Base-by-base conservation (phyloP, 352 stramenopile species). In the Pythium brachiatum region DNA sequence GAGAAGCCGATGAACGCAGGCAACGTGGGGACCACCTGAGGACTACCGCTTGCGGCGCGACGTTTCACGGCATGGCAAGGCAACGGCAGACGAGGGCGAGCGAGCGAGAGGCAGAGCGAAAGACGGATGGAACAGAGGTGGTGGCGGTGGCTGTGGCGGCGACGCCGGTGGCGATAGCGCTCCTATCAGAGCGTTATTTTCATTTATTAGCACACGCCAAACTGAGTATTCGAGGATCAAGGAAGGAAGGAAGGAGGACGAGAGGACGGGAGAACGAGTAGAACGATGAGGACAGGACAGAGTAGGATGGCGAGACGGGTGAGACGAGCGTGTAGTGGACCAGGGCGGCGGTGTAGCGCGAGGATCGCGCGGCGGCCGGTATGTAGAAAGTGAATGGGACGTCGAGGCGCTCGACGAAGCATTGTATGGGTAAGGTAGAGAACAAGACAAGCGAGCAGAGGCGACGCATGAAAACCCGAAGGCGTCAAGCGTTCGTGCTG, bases 1-100 rank as follows among this genome's bases (percentile, higher is more conserved):
- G 53, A 57, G 57, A 75, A 72, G 53, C 48, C 59, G 16, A 46
- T 39, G 23, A 60, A 68, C 27, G 80, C 74, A 41, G 59, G 27
- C 1, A 71, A 73, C 57, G 53, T 62, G 26, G 60, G 53, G 32
- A 58, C 60, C 43, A 68, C 60, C 60, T 68, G 60, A 68, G 60
- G 53, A 43, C 60, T 57, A 62, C 60, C 41, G 52, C 60, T 54
- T 53, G 60, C 60, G 52, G 48, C 44, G 50, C 39, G 23, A 46
- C 20, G 18, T 46, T 64, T 23, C 25, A 36, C 46, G 27, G 23
- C 46, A 53, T 53, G 46, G 46, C 50, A 44, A 46, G 39, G 13
- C 39, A 55, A 32, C 26, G 55, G 25, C 25, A 57, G 26, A 64
- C 7, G n/a, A 53, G 29, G 34, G 39, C 31, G 26, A 53, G 47